Evolutionary conservation across 441 rosid genomes (phyloP).

Genomic region (Populus hybrid): DNA sequence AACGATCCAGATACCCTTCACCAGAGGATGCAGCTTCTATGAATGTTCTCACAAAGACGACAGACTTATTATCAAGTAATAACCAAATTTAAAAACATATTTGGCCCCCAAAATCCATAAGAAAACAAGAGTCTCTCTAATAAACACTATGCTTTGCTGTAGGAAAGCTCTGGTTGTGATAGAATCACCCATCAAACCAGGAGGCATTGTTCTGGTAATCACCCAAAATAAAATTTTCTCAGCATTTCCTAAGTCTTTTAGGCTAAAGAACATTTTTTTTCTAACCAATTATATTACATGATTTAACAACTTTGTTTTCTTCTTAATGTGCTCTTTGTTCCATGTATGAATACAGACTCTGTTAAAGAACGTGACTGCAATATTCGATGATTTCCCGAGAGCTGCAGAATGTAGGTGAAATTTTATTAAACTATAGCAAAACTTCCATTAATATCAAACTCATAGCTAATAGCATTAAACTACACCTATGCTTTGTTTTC

Average conservation of each 20-base stretch:
- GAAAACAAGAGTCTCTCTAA: background rate
- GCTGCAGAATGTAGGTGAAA: slow-evolving; percentile 56
- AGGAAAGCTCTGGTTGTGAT: slow-evolving; percentile 65
- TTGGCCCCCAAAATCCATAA: background rate
- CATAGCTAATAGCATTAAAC: slow-evolving; percentile 1
- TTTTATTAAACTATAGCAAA: background rate
- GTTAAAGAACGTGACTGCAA: slow-evolving; percentile 45
- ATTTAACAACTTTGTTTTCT: background rate
- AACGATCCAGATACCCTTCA: slow-evolving; percentile 50
- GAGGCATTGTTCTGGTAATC: slow-evolving; percentile 62
- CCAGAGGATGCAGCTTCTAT: slow-evolving; percentile 81
- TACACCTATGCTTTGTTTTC: background rate
- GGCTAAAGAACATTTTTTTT: background rate
- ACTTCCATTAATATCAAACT: background rate
- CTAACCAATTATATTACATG: background rate
- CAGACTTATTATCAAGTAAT: slow-evolving; percentile 47
- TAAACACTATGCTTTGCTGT: slow-evolving; percentile 17
- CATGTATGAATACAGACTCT: slow-evolving; percentile 29
- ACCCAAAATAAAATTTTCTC: background rate
- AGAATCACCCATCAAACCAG: slow-evolving; percentile 82
- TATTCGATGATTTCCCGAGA: slow-evolving; percentile 65
- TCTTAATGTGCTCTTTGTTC: slow-evolving; percentile 1
- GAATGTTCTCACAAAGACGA: slow-evolving; percentile 46
- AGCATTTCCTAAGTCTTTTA: background rate
- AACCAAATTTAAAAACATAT: background rate